Conservation (phyloP, 1,284 basidiomycete species). For the Microbotryum silenes-acaulis region DNA sequence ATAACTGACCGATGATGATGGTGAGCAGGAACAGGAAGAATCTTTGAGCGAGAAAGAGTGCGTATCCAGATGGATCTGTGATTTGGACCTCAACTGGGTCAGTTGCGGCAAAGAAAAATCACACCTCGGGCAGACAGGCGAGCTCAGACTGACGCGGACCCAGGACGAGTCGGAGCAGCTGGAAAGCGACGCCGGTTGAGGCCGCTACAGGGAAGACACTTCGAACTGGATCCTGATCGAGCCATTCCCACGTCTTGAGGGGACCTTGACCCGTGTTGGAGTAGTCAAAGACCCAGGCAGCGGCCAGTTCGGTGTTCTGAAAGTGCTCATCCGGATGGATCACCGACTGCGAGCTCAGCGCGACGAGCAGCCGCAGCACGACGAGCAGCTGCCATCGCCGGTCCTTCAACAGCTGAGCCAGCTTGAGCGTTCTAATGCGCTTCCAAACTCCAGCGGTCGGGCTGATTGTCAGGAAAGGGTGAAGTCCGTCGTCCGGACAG, state of each 20-base stretch:
- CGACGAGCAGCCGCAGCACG: slow-evolving; percentile 31
- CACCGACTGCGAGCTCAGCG: slow-evolving; percentile 34
- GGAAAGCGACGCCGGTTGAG: slow-evolving; percentile 23
- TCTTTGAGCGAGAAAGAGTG: slow-evolving; percentile 29
- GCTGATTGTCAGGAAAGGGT: not conserved
- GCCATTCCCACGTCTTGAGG: slow-evolving; percentile 34
- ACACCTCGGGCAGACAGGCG: not conserved
- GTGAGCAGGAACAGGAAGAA: slow-evolving; percentile 22
- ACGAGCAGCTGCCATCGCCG: slow-evolving; percentile 24
- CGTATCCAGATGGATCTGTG: slow-evolving; percentile 13
- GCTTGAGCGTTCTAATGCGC: not conserved
- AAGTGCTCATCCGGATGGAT: slow-evolving; percentile 43
- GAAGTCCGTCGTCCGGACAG: not conserved
- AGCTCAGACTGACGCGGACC: slow-evolving; percentile 7
- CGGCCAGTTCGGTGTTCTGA: slow-evolving; percentile 38
- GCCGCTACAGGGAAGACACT: slow-evolving; percentile 32
- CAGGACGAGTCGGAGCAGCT: slow-evolving; percentile 3
- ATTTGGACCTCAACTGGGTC: not conserved
- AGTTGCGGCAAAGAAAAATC: not conserved
- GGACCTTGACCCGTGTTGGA: not conserved
- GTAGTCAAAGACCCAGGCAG: slow-evolving; percentile 25
- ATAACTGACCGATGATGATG: slow-evolving; percentile 24
- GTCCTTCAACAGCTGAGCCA: not conserved
- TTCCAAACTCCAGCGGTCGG: not conserved
- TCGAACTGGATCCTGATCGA: slow-evolving; percentile 22